Evolutionary conservation across 352 stramenopile species (phyloP).

Genomic region (Phytophthora sp.): DNA sequence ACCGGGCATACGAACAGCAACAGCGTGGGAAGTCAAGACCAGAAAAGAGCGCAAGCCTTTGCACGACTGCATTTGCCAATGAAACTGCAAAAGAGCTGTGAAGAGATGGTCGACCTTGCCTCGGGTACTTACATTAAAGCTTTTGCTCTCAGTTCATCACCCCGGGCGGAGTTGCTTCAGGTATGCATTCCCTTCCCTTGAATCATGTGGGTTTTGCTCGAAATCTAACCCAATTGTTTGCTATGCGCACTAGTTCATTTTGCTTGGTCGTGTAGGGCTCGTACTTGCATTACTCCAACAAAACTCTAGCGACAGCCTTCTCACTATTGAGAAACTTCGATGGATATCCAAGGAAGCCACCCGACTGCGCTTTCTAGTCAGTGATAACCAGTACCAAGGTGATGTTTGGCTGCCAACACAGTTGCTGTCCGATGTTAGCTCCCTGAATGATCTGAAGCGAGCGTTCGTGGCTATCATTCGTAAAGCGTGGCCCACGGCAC

Average conservation of each 20-base stretch:
- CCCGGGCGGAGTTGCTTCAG: constrained; percentile 50
- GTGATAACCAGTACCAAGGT: constrained; percentile 15
- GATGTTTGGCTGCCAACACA: constrained; percentile 35
- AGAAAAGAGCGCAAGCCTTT: constrained; percentile 33
- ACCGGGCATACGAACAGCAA: constrained; percentile 18
- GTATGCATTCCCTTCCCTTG: constrained; percentile 13
- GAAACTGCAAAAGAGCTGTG: constrained; percentile 30
- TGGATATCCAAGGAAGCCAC: constrained; percentile 26
- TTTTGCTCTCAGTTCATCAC: constrained; percentile 31
- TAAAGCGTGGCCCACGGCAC: constrained; percentile 40
- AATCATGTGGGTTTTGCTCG: background rate
- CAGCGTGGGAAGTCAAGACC: constrained; percentile 8
- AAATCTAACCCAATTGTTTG: constrained; percentile 4
- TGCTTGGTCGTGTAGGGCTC: constrained; percentile 49
- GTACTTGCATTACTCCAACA: constrained; percentile 33
- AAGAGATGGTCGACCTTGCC: constrained; percentile 37
- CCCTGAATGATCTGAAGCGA: constrained; percentile 40
- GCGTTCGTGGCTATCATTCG: constrained; percentile 31
- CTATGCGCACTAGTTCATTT: constrained; percentile 33
- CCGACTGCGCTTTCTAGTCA: constrained; percentile 34
- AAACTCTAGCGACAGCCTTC: constrained; percentile 8
- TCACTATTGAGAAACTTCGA: constrained; percentile 21
- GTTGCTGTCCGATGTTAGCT: constrained; percentile 24
- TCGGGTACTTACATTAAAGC: constrained; percentile 44
- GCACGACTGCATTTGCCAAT: constrained; percentile 23